These are phyloP conservation scores for Apodospora peruviana DNA, from an alignment of 495 filamentous ascomycete species.

Conservation along the genomic window DNA sequence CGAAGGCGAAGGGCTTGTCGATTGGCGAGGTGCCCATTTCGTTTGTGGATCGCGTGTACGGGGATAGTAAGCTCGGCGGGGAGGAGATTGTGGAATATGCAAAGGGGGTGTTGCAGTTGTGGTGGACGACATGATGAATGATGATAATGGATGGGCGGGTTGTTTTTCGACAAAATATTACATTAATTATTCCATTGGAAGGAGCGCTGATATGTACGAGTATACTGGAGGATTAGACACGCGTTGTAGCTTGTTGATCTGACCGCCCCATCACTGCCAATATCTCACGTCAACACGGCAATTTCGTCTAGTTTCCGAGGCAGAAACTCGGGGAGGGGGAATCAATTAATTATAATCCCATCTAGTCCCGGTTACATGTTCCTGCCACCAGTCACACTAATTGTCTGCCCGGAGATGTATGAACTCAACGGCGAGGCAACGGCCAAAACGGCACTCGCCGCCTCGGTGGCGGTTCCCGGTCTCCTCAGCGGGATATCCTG, in stretches of 20 bases:
- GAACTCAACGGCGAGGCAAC: constrained; percentile 73
- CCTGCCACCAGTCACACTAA: constrained; percentile 75
- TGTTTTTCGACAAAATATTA: too few relatives aligned
- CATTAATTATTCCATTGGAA: too few relatives aligned
- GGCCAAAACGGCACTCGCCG: constrained; percentile 71
- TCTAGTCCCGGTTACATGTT: too few relatives aligned
- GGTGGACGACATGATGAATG: constrained; percentile 53
- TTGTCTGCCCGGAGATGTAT: constrained; percentile 80
- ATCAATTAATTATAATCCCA: too few relatives aligned
- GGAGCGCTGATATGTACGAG: too few relatives aligned
- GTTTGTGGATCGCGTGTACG: constrained; percentile 93
- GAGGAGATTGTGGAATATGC: constrained; percentile 97
- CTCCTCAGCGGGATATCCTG: constrained; percentile 71
- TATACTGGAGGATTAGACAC: too few relatives aligned
- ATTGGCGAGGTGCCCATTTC: constrained; percentile 92
- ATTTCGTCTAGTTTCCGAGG: too few relatives aligned
- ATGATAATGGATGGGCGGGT: neutral
- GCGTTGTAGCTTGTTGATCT: too few relatives aligned
- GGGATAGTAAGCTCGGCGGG: constrained; percentile 90
- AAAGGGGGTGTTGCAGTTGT: constrained; percentile 85
- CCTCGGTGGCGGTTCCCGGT: constrained; percentile 71
- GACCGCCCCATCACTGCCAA: too few relatives aligned
- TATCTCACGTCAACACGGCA: too few relatives aligned
- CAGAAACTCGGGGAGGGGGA: too few relatives aligned
- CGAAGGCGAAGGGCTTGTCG: constrained; percentile 84